Percentiles rank a stretch among this genome's conserved stretches.
Conservation (phyloP, 257 asterid genomes). For the Solanum neorickii region DNA sequence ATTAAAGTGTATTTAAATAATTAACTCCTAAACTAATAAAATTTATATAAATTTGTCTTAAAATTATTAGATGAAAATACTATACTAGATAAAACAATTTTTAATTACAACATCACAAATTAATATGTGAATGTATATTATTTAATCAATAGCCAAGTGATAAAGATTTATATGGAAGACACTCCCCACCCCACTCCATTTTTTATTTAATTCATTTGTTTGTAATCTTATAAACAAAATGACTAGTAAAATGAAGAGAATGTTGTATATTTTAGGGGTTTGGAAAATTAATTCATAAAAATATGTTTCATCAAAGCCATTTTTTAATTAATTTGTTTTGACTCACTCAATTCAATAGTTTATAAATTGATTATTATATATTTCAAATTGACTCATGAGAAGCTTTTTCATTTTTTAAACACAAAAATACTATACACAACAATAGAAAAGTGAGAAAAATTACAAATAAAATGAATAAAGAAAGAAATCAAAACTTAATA, state of each 20-base stretch:
- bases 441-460: neutral
- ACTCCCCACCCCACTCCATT: neutral
- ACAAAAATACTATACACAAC: neutral
- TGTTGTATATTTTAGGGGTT: too few species aligned
- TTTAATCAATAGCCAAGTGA: neutral
- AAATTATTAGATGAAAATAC: too few species aligned
- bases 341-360: neutral
- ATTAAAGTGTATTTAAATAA: too few species aligned
- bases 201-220: neutral
- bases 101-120: neutral
- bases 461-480: neutral
- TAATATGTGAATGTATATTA: neutral
- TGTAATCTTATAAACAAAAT: neutral
- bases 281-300: too few species aligned
- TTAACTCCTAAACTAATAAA: too few species aligned
- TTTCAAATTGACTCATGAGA: neutral
- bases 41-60: too few species aligned
- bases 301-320: neutral
- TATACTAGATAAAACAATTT: too few species aligned
- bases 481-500: neutral
- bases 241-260: too few species aligned
- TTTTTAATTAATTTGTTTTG: too few species aligned
- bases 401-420: neutral
- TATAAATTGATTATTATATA: neutral
- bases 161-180: neutral